Evolutionary conservation across 345 rosid genomes (phyloP), one percentile per base, ranked within the genome.

Genomic region (Citrus maxima): DNA sequence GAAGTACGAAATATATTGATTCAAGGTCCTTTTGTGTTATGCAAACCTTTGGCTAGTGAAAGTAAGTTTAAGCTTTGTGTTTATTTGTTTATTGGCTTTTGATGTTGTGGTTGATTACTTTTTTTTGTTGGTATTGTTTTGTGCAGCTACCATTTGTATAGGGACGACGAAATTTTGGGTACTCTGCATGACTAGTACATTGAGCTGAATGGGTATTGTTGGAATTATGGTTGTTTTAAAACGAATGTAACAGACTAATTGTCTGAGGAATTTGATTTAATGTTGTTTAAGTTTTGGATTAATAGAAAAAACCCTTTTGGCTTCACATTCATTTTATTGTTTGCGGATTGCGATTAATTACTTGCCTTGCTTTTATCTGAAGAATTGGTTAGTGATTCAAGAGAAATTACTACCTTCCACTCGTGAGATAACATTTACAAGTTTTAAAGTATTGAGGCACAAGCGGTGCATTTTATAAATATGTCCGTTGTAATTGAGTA

Each of bases 111-210:
- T 32, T 40, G 19, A 37, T 30, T 24, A 5, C 13, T 1, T 34
- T 55, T 7, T 38, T 16, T 73, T 32, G 49, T 51, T 32, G 21
- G 63, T 14, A 24, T 24, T 62, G 38, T 74, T 7, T 38, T 62
- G 74, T 61, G 82, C 88, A 93, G 98, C 89, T 92, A 77, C 80
- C 88, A 81, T 72, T 85, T 94, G 58, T 92, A 78, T 60, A 82
- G 95, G 85, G 95, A 92, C 25, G 98, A 94, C n/a, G 98, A 94
- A 10, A 90, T 94, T 51, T 82, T 92, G 84, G 98, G 98, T 0
- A 94, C 94, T 3, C 86, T 94, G 49, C 95, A 88, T 78, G 97
- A 92, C 42, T 87, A 79, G 67, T 75, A 24, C 30, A 27, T 21
- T 4, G 19, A 30, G 66, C n/a, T 67, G 19, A 18, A 22, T 27